Evolutionary conservation across 2,329 filamentous ascomycete species (phyloP).

Genomic region (Alternaria tenuissima): DNA sequence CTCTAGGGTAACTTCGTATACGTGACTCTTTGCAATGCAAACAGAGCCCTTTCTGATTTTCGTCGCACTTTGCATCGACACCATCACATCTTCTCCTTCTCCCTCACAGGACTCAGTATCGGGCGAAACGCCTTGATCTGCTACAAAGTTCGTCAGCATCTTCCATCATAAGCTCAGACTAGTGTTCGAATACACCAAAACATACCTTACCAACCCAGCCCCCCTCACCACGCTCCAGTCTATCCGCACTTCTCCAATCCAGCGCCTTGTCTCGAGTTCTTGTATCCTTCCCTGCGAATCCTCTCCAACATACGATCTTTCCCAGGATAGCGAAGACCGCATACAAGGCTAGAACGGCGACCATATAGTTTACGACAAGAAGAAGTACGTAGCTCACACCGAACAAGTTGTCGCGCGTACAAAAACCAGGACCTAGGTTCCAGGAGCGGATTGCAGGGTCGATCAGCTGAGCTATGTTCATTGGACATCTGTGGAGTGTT

Average conservation of each 20-base stretch:
- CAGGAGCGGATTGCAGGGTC: conserved; percentile 1
- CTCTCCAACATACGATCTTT: background rate
- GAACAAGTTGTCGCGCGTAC: conserved; percentile 3
- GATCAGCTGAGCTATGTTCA: background rate
- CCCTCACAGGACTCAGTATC: background rate
- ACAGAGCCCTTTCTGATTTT: background rate
- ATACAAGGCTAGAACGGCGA: background rate
- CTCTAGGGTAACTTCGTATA: background rate
- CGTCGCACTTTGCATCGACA: background rate
- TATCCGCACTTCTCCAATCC: background rate
- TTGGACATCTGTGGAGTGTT: conserved; percentile 4
- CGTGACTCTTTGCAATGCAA: background rate
- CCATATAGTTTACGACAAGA: background rate
- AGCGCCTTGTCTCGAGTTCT: background rate
- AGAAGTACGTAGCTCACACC: background rate
- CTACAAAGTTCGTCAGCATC: background rate
- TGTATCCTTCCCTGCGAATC: no score
- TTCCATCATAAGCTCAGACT: background rate
- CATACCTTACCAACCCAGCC: background rate
- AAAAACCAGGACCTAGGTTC: background rate
- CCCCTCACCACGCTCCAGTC: background rate
- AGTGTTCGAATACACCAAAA: background rate
- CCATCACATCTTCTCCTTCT: conserved; percentile 2
- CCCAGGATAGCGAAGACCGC: background rate
- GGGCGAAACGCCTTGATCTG: background rate